Evolutionary conservation across 1,284 basidiomycete genomes (phyloP).

Genomic region (Marasmius tenuissimus): DNA sequence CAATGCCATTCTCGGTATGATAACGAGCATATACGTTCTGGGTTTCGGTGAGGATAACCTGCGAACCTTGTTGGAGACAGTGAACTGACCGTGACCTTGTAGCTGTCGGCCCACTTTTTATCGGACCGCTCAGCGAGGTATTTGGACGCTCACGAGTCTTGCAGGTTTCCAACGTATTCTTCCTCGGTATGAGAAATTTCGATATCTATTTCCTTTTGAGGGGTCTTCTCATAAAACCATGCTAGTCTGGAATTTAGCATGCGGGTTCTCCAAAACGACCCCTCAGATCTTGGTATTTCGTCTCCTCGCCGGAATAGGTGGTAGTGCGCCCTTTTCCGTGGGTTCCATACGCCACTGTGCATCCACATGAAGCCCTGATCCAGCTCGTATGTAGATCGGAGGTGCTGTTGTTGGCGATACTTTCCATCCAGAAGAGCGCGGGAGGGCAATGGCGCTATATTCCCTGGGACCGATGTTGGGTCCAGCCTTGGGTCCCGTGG

Average conservation of each 20-base stretch:
- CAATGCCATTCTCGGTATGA: conserved; percentile 9
- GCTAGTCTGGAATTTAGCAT: conserved; percentile 41
- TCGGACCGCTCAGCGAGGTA: conserved; percentile 57
- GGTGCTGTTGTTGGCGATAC: conserved; percentile 74
- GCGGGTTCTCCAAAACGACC: conserved; percentile 41
- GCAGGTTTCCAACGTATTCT: conserved; percentile 42
- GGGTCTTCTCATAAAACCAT: too few species aligned
- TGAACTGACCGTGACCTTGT: neutral
- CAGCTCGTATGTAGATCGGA: conserved; percentile 43
- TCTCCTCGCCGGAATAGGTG: conserved; percentile 42
- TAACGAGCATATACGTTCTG: conserved; percentile 12
- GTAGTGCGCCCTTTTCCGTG: conserved; percentile 40
- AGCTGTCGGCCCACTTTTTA: conserved; percentile 40
- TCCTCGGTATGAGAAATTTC: conserved; percentile 22
- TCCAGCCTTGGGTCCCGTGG: neutral
- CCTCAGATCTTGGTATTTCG: conserved; percentile 43
- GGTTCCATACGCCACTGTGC: conserved; percentile 22
- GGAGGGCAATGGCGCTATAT: conserved; percentile 67
- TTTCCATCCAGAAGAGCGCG: conserved; percentile 69
- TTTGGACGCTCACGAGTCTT: conserved; percentile 30
- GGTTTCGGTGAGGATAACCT: conserved; percentile 9
- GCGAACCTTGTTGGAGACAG: neutral
- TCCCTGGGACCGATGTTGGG: conserved; percentile 42
- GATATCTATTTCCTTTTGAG: neutral
- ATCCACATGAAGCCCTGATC: neutral